Conservation (phyloP, 2,329 filamentous ascomycete genomes). For the Phialophora verrucosa region DNA sequence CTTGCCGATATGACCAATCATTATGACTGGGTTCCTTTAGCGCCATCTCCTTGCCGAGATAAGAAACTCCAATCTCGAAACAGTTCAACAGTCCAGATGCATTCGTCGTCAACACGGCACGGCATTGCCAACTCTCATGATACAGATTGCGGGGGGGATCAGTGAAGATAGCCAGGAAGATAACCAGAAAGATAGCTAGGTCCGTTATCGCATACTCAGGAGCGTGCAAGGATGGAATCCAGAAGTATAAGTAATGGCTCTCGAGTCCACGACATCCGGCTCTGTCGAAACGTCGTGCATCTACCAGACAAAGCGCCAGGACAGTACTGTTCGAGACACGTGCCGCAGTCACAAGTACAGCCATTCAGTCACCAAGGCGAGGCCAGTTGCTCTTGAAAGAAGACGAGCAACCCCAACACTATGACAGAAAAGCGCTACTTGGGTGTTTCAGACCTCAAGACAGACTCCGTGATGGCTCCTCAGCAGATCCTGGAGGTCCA, state of each 20-base stretch:
- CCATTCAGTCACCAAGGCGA: background rate
- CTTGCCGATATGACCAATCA: constrained; percentile 2
- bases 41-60: background rate
- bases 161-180: constrained; percentile 3
- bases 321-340: background rate
- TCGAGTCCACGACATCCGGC: background rate
- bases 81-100: background rate
- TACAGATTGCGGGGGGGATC: background rate
- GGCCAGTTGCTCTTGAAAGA: background rate
- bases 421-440: background rate
- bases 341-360: background rate
- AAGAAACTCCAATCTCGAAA: background rate
- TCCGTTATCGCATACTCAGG: background rate
- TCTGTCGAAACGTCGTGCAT: background rate
- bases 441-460: constrained; percentile 4
- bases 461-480: background rate
- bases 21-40: too few relatives aligned
- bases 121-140: background rate
- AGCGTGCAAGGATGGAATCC: background rate
- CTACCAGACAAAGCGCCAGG: background rate
- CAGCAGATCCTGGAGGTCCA: background rate
- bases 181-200: background rate
- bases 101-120: background rate
- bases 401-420: background rate
- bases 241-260: constrained; percentile 7